phyloP scores from a whole-genome alignment of 805 yeast species.

The Myxozyma nipponensis region DNA sequence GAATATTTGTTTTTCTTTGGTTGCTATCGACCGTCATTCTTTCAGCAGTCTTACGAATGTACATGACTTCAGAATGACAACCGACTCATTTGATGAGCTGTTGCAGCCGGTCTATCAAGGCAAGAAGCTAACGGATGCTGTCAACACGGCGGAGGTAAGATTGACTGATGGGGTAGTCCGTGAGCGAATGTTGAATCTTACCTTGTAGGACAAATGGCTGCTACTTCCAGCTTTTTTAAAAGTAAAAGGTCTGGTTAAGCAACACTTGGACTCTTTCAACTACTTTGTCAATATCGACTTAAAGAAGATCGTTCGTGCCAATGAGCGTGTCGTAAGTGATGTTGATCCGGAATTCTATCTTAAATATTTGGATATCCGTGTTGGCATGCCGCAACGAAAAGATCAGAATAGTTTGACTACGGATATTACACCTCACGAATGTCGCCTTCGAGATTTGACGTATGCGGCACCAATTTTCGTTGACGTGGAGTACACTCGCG shows the following conservation, averaged over 20 bases:
- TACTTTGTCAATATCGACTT: conserved; percentile 92
- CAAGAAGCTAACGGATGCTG: conserved; percentile 77
- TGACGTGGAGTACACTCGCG: conserved; percentile 95
- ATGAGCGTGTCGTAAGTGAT: conserved; percentile 82
- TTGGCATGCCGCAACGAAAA: conserved; percentile 53
- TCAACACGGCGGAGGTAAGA: conserved; percentile 66
- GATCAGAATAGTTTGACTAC: conserved; percentile 36
- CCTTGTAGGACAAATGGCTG: conserved; percentile 78
- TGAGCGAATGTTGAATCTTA: not conserved
- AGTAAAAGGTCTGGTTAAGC: conserved; percentile 94
- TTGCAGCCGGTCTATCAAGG: conserved; percentile 82
- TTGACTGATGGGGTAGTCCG: not conserved
- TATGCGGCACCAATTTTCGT: conserved; percentile 95
- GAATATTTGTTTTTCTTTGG: too few relatives aligned
- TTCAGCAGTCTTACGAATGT: not conserved
- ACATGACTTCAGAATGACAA: not conserved
- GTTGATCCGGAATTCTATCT: conserved; percentile 96
- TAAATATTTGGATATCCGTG: conserved; percentile 87
- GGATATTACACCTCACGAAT: conserved; percentile 77
- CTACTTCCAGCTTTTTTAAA: conserved; percentile 90
- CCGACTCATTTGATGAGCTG: conserved; percentile 57
- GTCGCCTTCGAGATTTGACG: conserved; percentile 90
- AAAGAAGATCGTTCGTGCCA: conserved; percentile 88
- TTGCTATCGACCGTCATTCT: too few relatives aligned
- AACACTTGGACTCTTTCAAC: conserved; percentile 96